Conservation (phyloP, 2,329 filamentous ascomycete genomes). For the Lachnellula suecica region DNA sequence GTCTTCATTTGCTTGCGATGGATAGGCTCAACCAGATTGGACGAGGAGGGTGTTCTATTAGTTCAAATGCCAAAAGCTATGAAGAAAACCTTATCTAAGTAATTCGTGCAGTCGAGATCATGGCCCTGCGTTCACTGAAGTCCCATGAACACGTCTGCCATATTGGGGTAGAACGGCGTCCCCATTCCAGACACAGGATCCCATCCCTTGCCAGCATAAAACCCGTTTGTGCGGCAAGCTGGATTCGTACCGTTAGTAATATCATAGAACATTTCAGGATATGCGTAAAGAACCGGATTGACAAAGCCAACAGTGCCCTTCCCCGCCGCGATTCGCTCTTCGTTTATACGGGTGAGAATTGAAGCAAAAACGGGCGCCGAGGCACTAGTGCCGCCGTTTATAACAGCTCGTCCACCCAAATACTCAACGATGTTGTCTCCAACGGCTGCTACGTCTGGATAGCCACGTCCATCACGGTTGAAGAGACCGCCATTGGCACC, state of each 20-base stretch:
- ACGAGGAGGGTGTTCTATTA: too few species aligned
- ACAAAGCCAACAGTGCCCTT: constrained; percentile 39
- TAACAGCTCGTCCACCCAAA: constrained; percentile 41
- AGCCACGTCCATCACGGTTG: constrained; percentile 26
- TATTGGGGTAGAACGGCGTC: constrained; percentile 24
- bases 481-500: constrained; percentile 15
- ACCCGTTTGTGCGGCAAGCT: constrained; percentile 35
- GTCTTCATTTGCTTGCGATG: too few species aligned
- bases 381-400: constrained; percentile 50
- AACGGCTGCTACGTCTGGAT: constrained; percentile 43
- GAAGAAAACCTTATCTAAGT: too few species aligned
- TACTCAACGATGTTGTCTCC: constrained; percentile 36
- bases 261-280: constrained; percentile 32
- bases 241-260: constrained; percentile 32
- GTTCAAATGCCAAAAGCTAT: too few species aligned
- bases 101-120: too few species aligned
- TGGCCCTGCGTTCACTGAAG: too few species aligned
- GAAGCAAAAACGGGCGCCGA: constrained; percentile 40
- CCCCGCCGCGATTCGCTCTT: constrained; percentile 34
- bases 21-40: too few species aligned
- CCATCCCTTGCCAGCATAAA: constrained; percentile 32
- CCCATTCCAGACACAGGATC: constrained; percentile 36
- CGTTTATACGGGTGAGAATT: constrained; percentile 43
- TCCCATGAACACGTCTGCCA: too few species aligned
- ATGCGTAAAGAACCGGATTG: constrained; percentile 34